Evolutionary conservation across 768 basidiomycete genomes (phyloP), one percentile per base, ranked within the genome.

Genomic region (Mycena epipterygia): DNA sequence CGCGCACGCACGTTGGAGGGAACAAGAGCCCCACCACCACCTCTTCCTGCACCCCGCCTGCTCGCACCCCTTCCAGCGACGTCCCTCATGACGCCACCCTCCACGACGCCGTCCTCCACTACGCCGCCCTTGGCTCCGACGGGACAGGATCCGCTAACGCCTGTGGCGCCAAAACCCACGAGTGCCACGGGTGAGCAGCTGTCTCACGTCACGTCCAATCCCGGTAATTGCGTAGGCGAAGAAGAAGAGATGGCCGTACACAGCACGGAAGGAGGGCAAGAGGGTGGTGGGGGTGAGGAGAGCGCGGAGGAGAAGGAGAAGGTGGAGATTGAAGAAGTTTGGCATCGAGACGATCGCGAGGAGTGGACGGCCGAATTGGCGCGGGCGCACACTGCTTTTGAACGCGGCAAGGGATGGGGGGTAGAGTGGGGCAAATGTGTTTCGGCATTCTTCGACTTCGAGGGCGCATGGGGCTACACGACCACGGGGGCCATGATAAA

Each of bases 381-480:
- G 12, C 37, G 53, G 1, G 53, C 64, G 7, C 55, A 56, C 29
- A 23, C 25, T 2, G 32, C 53, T 5, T 56, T 65, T 27, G 49
- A n/a, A 13, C 53, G 41, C 0, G 64, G 52, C n/a, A 65, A 25
- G 44, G 53, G 1, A 4, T 65, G 55, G 53, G 64, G 64, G 9
- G 7, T 46, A 2, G 39, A 41, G 2, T 65, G 64, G 64, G 64
- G n/a, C 25, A 14, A 12, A 8, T 42, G 30, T 3, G 53, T 56
- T 3, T 0, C n/a, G 23, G 8, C 4, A 5, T 65, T 56, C 64
- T 46, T 56, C 25, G 53, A 65, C 33, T 65, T 65, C 25, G 64
- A 65, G 53, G 32, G n/a, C 3, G 55, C 30, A 13, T 9, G n/a
- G 6, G 64, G 53, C 21, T 65, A 56, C 23, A n/a, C 12, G 1